A percentile compares a stretch with the other conserved stretches of the same genome.
Conservation (phyloP, 2,329 filamentous ascomycete genomes). For the Gremmenia infestans region DNA sequence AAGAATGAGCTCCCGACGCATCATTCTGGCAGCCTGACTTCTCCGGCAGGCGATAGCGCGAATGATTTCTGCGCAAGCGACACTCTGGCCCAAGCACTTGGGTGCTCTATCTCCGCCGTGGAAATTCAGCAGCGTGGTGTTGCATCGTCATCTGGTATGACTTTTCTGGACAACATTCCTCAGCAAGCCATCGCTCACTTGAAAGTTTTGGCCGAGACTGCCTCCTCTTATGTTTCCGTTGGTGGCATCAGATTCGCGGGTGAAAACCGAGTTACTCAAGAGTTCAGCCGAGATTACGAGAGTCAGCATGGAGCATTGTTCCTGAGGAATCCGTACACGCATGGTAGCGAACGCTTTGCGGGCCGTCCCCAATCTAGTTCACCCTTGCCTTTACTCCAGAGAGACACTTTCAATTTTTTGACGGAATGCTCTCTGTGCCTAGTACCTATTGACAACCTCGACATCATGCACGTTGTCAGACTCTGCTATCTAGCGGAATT, state of each 20-base stretch:
- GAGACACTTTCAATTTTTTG: slow-evolving; percentile 76
- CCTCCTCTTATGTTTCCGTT: slow-evolving; percentile 75
- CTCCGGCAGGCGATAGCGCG: slow-evolving; percentile 8
- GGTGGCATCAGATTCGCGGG: slow-evolving; percentile 60
- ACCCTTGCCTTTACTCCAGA: slow-evolving; percentile 49
- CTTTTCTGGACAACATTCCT: slow-evolving; percentile 76
- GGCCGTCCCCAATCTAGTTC: slow-evolving; percentile 34
- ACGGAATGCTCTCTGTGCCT: slow-evolving; percentile 72
- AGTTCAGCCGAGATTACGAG: slow-evolving; percentile 64
- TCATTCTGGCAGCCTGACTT: slow-evolving; percentile 22
- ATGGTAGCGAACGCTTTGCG: not conserved
- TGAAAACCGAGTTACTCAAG: slow-evolving; percentile 56
- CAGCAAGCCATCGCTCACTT: slow-evolving; percentile 81
- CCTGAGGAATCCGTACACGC: slow-evolving; percentile 15
- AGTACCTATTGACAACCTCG: slow-evolving; percentile 60
- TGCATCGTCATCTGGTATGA: slow-evolving; percentile 66
- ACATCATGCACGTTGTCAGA: slow-evolving; percentile 73
- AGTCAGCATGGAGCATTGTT: slow-evolving; percentile 75
- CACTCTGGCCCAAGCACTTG: slow-evolving; percentile 61
- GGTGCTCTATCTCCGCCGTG: slow-evolving; percentile 78
- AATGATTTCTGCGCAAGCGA: slow-evolving; percentile 51
- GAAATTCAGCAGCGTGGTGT: slow-evolving; percentile 91
- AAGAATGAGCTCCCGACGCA: slow-evolving; percentile 47
- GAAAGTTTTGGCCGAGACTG: slow-evolving; percentile 82
- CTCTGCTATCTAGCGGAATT: slow-evolving; percentile 90